Conservation (phyloP, 75 land plant genomes). For the Selaginella moellendorffii region DNA sequence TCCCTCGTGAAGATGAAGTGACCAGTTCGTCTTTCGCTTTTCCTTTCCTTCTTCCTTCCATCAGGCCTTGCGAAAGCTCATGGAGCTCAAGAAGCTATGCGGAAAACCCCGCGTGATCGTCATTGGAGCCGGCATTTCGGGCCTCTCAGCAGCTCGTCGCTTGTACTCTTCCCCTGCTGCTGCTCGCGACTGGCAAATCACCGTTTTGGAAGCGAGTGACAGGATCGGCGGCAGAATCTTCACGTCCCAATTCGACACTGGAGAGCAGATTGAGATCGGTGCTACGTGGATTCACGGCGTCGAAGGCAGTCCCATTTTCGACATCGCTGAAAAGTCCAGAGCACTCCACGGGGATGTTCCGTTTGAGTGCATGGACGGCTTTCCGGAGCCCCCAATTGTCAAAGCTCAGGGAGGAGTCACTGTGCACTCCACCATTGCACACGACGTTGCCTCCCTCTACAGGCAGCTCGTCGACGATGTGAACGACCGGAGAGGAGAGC, state of each 20-base stretch:
- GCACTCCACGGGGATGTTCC: conserved; percentile 33
- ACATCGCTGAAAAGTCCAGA: conserved; percentile 32
- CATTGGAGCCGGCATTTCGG: conserved; percentile 86
- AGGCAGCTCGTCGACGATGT: conserved; percentile 15
- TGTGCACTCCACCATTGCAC: conserved; percentile 22
- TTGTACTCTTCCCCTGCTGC: conserved; percentile 15
- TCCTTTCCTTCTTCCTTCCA: background rate
- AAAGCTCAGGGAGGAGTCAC: conserved; percentile 46
- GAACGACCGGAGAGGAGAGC: background rate
- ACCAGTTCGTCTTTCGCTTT: background rate
- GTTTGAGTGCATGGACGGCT: conserved; percentile 72
- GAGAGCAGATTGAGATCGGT: conserved; percentile 62
- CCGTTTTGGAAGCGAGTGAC: conserved; percentile 57
- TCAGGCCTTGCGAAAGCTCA: background rate
- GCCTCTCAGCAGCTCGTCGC: conserved; percentile 62
- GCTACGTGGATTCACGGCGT: conserved; percentile 97
- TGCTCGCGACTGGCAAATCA: conserved; percentile 29
- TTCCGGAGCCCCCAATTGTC: conserved; percentile 22
- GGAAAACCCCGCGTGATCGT: conserved; percentile 58
- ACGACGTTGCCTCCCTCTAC: conserved; percentile 30
- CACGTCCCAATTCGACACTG: conserved; percentile 47
- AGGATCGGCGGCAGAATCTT: conserved; percentile 68
- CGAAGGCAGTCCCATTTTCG: conserved; percentile 60
- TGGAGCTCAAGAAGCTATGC: background rate
- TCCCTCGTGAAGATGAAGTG: background rate